Conservation (phyloP, 2,329 filamentous ascomycete genomes). For the Monosporascus sp. region DNA sequence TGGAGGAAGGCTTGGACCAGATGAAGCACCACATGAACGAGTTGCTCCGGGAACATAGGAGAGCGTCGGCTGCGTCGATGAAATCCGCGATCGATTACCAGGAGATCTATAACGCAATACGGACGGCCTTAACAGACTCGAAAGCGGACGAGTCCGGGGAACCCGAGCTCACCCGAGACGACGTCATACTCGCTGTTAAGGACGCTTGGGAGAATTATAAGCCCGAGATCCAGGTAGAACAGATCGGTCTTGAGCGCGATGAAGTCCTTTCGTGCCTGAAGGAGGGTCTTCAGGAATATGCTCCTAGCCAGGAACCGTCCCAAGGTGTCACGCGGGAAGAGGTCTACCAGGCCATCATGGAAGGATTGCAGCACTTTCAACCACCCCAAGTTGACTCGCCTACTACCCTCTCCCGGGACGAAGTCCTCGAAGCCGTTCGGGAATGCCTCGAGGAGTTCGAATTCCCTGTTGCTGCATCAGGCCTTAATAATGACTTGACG, state of each 20-base stretch:
- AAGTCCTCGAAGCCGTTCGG: constrained; percentile 76
- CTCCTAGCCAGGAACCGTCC: constrained; percentile 46
- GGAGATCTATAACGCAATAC: constrained; percentile 81
- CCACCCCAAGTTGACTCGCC: constrained; percentile 68
- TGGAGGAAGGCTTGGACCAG: constrained; percentile 75
- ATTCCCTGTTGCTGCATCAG: constrained; percentile 59
- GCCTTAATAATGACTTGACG: constrained; percentile 49
- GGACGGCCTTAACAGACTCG: constrained; percentile 65
- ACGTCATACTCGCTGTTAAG: constrained; percentile 79
- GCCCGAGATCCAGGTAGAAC: constrained; percentile 85
- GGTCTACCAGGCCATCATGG: constrained; percentile 78
- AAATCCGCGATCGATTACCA: constrained; percentile 68
- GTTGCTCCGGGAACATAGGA: constrained; percentile 69
- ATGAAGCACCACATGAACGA: constrained; percentile 81
- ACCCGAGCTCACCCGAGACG: constrained; percentile 64
- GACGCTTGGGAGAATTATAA: constrained; percentile 95
- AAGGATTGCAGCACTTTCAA: constrained; percentile 75
- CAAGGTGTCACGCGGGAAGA: constrained; percentile 72
- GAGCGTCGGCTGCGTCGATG: constrained; percentile 60
- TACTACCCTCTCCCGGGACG: constrained; percentile 68
- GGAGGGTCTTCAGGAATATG: constrained; percentile 78
- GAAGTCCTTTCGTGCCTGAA: constrained; percentile 84
- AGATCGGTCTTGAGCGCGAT: constrained; percentile 84
- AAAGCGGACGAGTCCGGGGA: constrained; percentile 43
- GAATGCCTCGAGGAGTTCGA: constrained; percentile 85